Conservation (phyloP, 768 basidiomycete genomes). For the Suillus occidentalis region DNA sequence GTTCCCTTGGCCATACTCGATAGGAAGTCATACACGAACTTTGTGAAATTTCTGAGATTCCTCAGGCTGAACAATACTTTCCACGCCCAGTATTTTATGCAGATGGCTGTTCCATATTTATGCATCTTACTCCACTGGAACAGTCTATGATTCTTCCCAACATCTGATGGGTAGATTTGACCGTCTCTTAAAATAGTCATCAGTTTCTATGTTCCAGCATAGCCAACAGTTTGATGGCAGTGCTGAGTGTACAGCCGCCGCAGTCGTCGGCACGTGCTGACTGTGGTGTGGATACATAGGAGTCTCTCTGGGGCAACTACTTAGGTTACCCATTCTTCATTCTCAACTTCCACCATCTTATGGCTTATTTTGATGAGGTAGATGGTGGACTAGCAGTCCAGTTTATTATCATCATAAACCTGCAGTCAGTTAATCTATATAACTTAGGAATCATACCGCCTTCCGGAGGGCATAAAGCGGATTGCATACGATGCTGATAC, state of each 20-base stretch:
- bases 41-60: too few relatives aligned
- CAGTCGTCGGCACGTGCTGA: not conserved
- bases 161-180: not conserved
- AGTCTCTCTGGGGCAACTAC: not conserved
- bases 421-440: not conserved
- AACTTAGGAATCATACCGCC: slow-evolving; percentile 34
- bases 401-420: not conserved
- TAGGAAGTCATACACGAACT: too few relatives aligned
- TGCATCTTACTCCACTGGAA: too few relatives aligned
- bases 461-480: slow-evolving; percentile 46
- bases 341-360: not conserved
- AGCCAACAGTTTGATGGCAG: not conserved
- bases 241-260: not conserved
- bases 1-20: too few relatives aligned
- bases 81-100: too few relatives aligned
- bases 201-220: not conserved
- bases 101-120: too few relatives aligned
- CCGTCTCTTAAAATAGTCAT: not conserved
- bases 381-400: slow-evolving; percentile 1
- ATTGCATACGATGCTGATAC: slow-evolving; percentile 57
- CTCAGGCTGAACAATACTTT: too few relatives aligned
- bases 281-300: not conserved
- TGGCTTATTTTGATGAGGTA: slow-evolving; percentile 25
- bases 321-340: not conserved
- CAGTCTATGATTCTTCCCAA: too few relatives aligned